phyloP scores from a whole-genome alignment of 768 basidiomycete genomes.

The Psilocybe cubensis region DNA sequence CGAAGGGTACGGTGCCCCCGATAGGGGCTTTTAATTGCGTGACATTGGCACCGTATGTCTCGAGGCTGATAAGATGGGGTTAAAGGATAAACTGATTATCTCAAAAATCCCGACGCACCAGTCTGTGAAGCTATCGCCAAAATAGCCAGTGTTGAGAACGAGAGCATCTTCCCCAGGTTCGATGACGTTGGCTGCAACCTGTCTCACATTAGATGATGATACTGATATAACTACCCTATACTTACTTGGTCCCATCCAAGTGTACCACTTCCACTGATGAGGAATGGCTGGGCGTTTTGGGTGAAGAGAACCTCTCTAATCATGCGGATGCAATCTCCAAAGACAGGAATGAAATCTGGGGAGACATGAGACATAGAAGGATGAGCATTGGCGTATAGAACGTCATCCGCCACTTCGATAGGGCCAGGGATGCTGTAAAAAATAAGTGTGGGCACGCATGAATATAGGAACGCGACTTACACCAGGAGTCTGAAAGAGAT shows the following conservation, averaged over 20 bases:
- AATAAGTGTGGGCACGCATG: constrained; percentile 12
- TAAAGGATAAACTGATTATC: background rate
- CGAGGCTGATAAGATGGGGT: constrained; percentile 51
- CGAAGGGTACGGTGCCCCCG: constrained; percentile 69
- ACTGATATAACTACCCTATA: constrained; percentile 1
- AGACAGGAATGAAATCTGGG: constrained; percentile 84
- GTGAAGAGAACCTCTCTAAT: constrained; percentile 52
- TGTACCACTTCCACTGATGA: constrained; percentile 94
- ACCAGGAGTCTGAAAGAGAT: constrained; percentile 47
- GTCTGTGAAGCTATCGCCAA: constrained; percentile 88
- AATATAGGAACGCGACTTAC: constrained; percentile 33
- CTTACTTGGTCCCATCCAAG: constrained; percentile 94
- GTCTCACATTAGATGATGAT: constrained; percentile 4
- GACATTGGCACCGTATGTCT: constrained; percentile 88
- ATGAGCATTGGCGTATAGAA: constrained; percentile 93
- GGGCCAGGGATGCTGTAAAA: constrained; percentile 60
- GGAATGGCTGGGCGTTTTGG: constrained; percentile 83
- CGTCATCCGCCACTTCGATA: constrained; percentile 64
- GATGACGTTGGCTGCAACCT: constrained; percentile 92
- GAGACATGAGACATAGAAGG: constrained; percentile 90
- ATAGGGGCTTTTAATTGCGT: constrained; percentile 83
- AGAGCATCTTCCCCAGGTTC: constrained; percentile 78
- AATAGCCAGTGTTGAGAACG: constrained; percentile 91
- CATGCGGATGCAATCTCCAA: constrained; percentile 89
- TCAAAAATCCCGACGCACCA: constrained; percentile 53